These are phyloP conservation scores for Neonectria neomacrospora DNA, from an alignment of 2,329 filamentous ascomycete species.

Conservation along the genomic window DNA sequence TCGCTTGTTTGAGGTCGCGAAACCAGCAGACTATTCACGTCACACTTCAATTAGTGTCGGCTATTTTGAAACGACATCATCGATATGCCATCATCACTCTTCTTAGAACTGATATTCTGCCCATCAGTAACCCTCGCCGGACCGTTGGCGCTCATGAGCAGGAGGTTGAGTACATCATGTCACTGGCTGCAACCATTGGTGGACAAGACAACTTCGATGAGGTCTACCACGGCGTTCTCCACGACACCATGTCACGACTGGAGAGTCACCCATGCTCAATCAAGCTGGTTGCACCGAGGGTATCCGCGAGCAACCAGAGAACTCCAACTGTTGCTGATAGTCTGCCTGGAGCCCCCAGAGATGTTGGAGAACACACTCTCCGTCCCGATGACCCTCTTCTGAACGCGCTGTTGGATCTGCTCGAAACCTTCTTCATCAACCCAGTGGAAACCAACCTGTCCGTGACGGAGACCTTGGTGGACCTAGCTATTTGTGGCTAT, in stretches of 20 bases:
- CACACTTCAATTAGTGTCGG: constrained; percentile 86
- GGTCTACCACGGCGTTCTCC: constrained; percentile 76
- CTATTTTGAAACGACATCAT: constrained; percentile 88
- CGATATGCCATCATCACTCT: constrained; percentile 84
- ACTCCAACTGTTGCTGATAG: constrained; percentile 66
- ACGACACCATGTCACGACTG: constrained; percentile 75
- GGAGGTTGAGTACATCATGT: constrained; percentile 78
- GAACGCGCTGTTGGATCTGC: constrained; percentile 73
- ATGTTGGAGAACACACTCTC: constrained; percentile 70
- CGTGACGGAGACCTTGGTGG: constrained; percentile 84
- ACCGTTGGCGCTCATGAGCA: constrained; percentile 80
- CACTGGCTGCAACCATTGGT: constrained; percentile 74
- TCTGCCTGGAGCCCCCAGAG: constrained; percentile 69
- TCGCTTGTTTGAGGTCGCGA: constrained; percentile 83
- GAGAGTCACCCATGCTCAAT: constrained; percentile 80
- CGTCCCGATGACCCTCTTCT: constrained; percentile 71
- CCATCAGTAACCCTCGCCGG: constrained; percentile 65
- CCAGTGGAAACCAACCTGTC: constrained; percentile 91
- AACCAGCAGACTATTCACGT: constrained; percentile 92
- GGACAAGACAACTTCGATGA: constrained; percentile 77
- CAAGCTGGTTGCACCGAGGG: constrained; percentile 71
- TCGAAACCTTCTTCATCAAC: constrained; percentile 88
- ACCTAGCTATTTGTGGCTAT: constrained; percentile 84
- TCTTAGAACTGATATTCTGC: constrained; percentile 71
- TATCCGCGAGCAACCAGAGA: constrained; percentile 66